Percentiles rank a stretch among this genome's conserved stretches.
Conservation (phyloP, 495 filamentous ascomycete species). For the Penicillium coprophilum region DNA sequence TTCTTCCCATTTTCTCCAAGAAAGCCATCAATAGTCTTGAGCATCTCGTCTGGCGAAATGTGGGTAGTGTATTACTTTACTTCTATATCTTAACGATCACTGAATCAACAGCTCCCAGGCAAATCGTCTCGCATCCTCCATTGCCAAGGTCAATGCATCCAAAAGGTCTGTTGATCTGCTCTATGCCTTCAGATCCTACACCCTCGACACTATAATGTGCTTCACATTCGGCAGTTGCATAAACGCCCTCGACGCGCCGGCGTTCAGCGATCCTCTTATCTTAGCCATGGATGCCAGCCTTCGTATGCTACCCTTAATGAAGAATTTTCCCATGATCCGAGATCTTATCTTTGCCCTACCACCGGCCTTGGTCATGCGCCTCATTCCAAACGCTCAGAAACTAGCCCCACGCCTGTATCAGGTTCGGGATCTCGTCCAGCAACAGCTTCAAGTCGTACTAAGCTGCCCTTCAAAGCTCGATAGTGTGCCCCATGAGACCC, state of each 20-base stretch:
- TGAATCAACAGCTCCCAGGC: neutral
- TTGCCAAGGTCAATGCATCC: slow-evolving; percentile 3
- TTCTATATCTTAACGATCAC: neutral
- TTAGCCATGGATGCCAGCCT: slow-evolving; percentile 10
- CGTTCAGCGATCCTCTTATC: slow-evolving; percentile 9
- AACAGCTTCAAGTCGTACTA: slow-evolving; percentile 7
- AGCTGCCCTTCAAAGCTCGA: slow-evolving; percentile 7
- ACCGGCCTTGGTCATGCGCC: slow-evolving; percentile 3
- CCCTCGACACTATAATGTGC: slow-evolving; percentile 10
- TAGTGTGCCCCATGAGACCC: slow-evolving; percentile 4
- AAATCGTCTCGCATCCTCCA: slow-evolving; percentile 3
- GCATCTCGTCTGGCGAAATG: slow-evolving; percentile 11
- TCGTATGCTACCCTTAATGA: slow-evolving; percentile 2
- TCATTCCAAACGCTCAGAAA: slow-evolving; percentile 1
- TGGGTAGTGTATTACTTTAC: neutral
- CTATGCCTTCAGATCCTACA: slow-evolving; percentile 9
- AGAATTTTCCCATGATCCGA: slow-evolving; percentile 7
- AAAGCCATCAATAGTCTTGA: slow-evolving; percentile 7
- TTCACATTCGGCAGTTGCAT: slow-evolving; percentile 9
- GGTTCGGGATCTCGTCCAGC: slow-evolving; percentile 9
- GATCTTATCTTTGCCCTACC: slow-evolving; percentile 4
- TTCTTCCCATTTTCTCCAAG: slow-evolving; percentile 10
- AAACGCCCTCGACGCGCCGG: slow-evolving; percentile 7
- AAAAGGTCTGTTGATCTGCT: slow-evolving; percentile 5
- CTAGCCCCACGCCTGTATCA: slow-evolving; percentile 8